phyloP scores from a whole-genome alignment of 306 rosid species.

The Echinosophora koreensis region DNA sequence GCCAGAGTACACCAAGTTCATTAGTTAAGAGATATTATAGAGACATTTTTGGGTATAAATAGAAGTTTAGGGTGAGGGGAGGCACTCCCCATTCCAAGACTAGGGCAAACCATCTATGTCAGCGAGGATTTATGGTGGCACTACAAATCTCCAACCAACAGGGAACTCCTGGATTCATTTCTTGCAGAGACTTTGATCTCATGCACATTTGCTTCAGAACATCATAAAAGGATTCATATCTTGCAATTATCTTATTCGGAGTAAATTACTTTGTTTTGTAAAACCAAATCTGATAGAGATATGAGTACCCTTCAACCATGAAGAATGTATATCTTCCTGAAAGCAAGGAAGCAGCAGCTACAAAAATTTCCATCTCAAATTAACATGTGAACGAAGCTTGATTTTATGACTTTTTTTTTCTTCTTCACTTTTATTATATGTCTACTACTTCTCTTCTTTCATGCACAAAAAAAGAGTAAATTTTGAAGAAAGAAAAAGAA shows the following conservation, averaged over 20 bases:
- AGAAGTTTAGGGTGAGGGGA: not conserved
- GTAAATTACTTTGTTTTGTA: not conserved
- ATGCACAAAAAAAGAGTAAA: constrained; percentile 4
- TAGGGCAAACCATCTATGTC: not conserved
- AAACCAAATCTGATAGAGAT: not conserved
- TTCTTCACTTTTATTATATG: constrained; percentile 9
- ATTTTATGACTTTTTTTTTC: constrained; percentile 6
- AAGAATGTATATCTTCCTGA: constrained; percentile 11
- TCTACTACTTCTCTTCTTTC: constrained; percentile 3
- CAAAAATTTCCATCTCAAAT: constrained; percentile 19
- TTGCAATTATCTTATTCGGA: not conserved
- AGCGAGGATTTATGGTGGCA: not conserved
- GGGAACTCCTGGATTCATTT: not conserved
- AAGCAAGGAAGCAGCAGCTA: constrained; percentile 5
- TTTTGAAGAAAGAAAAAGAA: constrained; percentile 40
- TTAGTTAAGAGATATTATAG: not conserved
- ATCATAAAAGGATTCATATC: not conserved
- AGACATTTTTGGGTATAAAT: not conserved
- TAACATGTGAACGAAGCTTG: not conserved
- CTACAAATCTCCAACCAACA: not conserved
- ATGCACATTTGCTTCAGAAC: not conserved
- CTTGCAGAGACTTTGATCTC: not conserved
- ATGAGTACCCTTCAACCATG: not conserved
- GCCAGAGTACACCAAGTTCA: not conserved
- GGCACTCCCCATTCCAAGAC: not conserved